These are phyloP conservation scores for Botrytis deweyae DNA, from an alignment of 2,329 filamentous ascomycete species.

Conservation along the genomic window DNA sequence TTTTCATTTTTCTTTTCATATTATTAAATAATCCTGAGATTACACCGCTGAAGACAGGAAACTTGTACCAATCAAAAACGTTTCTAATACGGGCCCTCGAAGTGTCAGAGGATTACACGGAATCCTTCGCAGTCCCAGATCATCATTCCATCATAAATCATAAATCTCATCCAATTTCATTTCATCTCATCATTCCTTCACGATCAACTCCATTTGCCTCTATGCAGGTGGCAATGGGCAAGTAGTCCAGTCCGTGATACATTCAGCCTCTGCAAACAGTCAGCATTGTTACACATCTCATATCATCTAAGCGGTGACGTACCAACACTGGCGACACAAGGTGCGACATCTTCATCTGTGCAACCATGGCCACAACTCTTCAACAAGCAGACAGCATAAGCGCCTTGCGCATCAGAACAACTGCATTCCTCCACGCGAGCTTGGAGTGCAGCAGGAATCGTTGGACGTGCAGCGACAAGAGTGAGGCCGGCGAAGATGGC, in stretches of 20 bases:
- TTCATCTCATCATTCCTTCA: background rate
- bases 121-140: background rate
- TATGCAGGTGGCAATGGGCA: constrained; percentile 6
- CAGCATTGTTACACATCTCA: background rate
- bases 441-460: background rate
- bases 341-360: background rate
- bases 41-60: background rate
- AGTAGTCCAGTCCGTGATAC: constrained; percentile 9
- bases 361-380: constrained; percentile 13
- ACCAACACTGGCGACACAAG: constrained; percentile 10
- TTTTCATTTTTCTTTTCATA: background rate
- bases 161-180: background rate
- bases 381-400: constrained; percentile 14
- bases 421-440: constrained; percentile 12
- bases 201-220: background rate
- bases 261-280: constrained; percentile 3
- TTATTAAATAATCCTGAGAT: background rate
- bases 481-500: background rate
- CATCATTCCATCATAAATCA: background rate
- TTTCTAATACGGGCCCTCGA: background rate
- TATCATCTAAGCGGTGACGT: background rate
- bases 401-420: constrained; percentile 6
- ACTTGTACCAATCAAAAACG: background rate
- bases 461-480: constrained; percentile 15
- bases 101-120: background rate